phyloP scores from a whole-genome alignment of 176 grass and related monocot species.

The Thalia dealbata region DNA sequence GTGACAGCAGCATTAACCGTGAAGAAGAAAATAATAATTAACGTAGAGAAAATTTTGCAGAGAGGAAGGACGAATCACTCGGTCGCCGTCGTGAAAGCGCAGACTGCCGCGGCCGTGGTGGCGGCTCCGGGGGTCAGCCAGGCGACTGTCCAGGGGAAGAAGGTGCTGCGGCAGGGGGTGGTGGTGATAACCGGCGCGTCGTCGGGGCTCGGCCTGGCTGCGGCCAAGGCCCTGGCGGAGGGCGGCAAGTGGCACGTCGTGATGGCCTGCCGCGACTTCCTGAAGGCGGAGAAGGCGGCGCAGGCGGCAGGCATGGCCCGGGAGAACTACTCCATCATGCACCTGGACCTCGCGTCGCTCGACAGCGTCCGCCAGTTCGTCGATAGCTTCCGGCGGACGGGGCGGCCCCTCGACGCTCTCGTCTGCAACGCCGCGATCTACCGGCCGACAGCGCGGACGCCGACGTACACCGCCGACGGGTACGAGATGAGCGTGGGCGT shows the following conservation, averaged over 20 bases:
- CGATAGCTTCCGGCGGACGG: conserved; percentile 35
- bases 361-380: conserved; percentile 88
- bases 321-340: conserved; percentile 70
- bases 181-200: conserved; percentile 85
- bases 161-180: conserved; percentile 66
- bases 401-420: conserved; percentile 59
- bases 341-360: conserved; percentile 81
- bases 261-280: conserved; percentile 89
- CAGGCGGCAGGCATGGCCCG: conserved; percentile 51
- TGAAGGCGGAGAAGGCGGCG: conserved; percentile 68
- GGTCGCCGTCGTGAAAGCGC: conserved; percentile 28
- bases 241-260: conserved; percentile 78
- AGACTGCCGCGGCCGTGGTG: conserved; percentile 38
- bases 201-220: conserved; percentile 63
- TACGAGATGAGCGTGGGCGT: conserved; percentile 91
- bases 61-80: background rate
- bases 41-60: conserved; percentile 14
- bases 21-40: too few species aligned
- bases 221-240: conserved; percentile 74
- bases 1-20: too few species aligned
- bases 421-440: conserved; percentile 95
- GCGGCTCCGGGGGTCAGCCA: conserved; percentile 24
- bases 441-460: conserved; percentile 49
- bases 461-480: conserved; percentile 76
- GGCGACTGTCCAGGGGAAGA: conserved; percentile 30